These are phyloP conservation scores for Crassisporium funariophilum DNA, from an alignment of 768 basidiomycete genomes.

Conservation along the genomic window DNA sequence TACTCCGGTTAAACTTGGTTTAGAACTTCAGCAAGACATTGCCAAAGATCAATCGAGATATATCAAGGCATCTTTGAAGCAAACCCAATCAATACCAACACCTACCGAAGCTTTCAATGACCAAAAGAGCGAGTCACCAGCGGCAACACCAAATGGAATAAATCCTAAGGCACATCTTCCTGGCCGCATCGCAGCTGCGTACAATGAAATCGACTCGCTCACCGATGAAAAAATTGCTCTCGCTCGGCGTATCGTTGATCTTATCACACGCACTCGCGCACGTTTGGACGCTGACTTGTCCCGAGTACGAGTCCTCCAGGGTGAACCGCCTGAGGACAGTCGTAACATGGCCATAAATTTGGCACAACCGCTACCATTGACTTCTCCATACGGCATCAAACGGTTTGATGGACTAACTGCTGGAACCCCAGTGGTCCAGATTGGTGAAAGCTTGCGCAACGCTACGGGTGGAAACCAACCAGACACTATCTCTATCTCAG, in stretches of 20 bases:
- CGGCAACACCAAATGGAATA: conserved; percentile 21
- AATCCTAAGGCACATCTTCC: conserved; percentile 32
- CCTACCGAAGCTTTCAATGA: conserved; percentile 6
- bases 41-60: conserved; percentile 40
- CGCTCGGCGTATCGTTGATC: conserved; percentile 42
- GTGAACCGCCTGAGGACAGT: conserved; percentile 31
- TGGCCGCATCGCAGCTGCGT: conserved; percentile 35
- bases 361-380: conserved; percentile 9
- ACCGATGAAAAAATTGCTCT: conserved; percentile 40
- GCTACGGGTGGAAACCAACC: conserved; percentile 17
- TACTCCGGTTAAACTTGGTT: not conserved
- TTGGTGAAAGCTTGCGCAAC: conserved; percentile 36
- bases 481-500: conserved; percentile 13
- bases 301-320: conserved; percentile 41
- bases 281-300: conserved; percentile 46
- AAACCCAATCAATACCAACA: conserved; percentile 16
- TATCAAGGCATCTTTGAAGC: conserved; percentile 36
- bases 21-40: conserved; percentile 44
- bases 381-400: conserved; percentile 21
- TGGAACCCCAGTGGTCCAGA: conserved; percentile 29
- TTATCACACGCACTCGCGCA: conserved; percentile 41
- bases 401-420: conserved; percentile 16
- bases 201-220: conserved; percentile 39
- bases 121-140: conserved; percentile 17
- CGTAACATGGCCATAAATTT: conserved; percentile 14